These are phyloP conservation scores for Digitaria exilis DNA, from an alignment of 202 grass and related monocot species.

Conservation along the genomic window DNA sequence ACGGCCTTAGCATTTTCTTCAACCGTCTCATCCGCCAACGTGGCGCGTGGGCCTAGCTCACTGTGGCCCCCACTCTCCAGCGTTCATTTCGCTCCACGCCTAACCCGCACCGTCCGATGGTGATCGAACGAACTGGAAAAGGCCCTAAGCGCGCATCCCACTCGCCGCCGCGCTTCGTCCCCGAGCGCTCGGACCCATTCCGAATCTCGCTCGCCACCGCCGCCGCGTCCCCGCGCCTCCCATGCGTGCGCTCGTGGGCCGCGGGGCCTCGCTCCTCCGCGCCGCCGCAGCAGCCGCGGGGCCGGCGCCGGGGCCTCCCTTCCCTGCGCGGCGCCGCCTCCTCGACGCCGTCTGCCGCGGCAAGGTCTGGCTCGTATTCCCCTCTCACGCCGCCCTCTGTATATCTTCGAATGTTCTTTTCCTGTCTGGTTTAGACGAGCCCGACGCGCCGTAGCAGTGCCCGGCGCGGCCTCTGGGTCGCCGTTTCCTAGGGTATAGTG, in stretches of 20 bases:
- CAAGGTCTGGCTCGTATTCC: not conserved
- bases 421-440: not conserved
- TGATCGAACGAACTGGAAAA: not conserved
- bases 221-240: not conserved
- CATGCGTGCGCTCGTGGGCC: not conserved
- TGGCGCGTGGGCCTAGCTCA: not conserved
- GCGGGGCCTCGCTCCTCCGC: not conserved
- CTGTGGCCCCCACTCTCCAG: no score
- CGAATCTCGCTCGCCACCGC: not conserved
- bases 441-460: not conserved
- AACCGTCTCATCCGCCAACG: no score
- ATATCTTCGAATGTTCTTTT: not conserved
- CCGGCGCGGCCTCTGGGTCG: no score
- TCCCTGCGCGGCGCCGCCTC: not conserved
- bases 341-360: not conserved
- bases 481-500: not conserved
- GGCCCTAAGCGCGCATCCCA: not conserved
- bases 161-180: not conserved
- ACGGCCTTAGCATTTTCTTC: no score
- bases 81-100: no score
- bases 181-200: not conserved
- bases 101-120: not conserved
- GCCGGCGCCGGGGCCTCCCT: not conserved
- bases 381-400: not conserved
- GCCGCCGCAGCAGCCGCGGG: not conserved